phyloP scores from a whole-genome alignment of 2,329 filamentous ascomycete species.

The Diaporthe sp. region DNA sequence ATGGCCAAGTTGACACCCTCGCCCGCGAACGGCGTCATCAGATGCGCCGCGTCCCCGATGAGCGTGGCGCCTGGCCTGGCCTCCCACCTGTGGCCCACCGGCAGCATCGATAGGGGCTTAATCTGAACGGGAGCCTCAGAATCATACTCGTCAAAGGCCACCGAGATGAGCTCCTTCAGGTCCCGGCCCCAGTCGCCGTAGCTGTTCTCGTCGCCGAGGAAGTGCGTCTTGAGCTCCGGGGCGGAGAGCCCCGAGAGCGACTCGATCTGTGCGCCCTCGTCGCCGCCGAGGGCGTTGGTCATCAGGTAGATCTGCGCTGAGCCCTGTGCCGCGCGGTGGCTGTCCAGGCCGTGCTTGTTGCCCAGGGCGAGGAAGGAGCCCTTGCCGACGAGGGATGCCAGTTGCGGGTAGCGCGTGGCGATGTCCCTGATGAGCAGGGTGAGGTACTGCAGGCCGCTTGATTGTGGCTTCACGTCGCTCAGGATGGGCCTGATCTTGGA shows the following conservation, averaged over 20 bases:
- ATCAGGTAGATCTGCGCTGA: constrained; percentile 48
- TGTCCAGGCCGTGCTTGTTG: constrained; percentile 53
- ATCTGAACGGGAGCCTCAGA: constrained; percentile 39
- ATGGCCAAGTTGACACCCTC: constrained; percentile 68
- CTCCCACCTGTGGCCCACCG: constrained; percentile 57
- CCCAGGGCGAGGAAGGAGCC: constrained; percentile 53
- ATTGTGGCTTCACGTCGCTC: constrained; percentile 51
- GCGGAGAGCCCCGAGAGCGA: constrained; percentile 38
- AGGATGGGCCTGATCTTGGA: constrained; percentile 52
- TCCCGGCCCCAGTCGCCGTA: constrained; percentile 45
- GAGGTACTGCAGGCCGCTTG: constrained; percentile 54
- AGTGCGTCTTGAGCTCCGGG: constrained; percentile 37
- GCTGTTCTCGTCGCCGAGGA: constrained; percentile 42
- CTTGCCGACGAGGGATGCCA: constrained; percentile 54
- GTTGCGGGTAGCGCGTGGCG: constrained; percentile 51
- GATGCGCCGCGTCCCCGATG: constrained; percentile 67
- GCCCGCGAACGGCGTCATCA: constrained; percentile 64
- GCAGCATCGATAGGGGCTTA: constrained; percentile 54
- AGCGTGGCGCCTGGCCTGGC: constrained; percentile 58
- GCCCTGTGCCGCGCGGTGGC: constrained; percentile 47
- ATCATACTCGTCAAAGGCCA: constrained; percentile 46
- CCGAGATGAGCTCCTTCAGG: constrained; percentile 46
- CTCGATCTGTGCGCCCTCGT: constrained; percentile 35
- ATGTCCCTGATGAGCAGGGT: constrained; percentile 51
- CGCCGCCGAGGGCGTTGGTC: constrained; percentile 45